Evolutionary conservation across 495 filamentous ascomycete species (phyloP).

Genomic region (Cercophora newfieldiana): DNA sequence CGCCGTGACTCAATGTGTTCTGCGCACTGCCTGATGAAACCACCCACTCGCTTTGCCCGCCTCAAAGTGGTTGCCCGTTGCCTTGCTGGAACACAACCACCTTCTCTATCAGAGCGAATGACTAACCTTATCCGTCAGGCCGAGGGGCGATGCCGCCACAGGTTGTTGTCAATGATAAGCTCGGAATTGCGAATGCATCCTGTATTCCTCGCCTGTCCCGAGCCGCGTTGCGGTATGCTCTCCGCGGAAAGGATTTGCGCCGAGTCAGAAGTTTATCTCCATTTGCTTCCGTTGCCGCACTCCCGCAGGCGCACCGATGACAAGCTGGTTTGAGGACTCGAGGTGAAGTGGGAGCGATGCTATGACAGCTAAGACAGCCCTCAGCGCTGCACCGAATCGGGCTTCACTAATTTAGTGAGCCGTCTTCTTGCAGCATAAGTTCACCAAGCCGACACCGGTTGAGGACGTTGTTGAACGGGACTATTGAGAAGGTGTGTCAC

Average conservation of each 20-base stretch:
- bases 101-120: neutral
- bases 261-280: constrained; percentile 4
- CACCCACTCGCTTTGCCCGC: neutral
- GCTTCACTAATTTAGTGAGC: neutral
- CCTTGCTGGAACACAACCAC: neutral
- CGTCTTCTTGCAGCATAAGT: neutral
- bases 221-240: neutral
- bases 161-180: neutral
- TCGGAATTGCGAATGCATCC: neutral
- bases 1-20: neutral
- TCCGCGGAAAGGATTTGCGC: neutral
- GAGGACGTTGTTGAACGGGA: neutral
- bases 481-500: neutral
- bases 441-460: neutral
- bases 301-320: too few relatives aligned
- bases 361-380: neutral
- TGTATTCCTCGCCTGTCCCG: too few relatives aligned
- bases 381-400: neutral
- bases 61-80: neutral
- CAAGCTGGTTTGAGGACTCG: neutral
- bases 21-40: neutral
- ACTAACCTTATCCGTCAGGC: constrained; percentile 5
- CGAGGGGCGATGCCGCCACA: neutral
- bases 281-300: too few relatives aligned
- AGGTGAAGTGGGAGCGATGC: neutral